A percentile compares a stretch with the other conserved stretches of the same genome.
phyloP scores from a whole-genome alignment of 345 rosid genomes.

The Pugionium cornutum region DNA sequence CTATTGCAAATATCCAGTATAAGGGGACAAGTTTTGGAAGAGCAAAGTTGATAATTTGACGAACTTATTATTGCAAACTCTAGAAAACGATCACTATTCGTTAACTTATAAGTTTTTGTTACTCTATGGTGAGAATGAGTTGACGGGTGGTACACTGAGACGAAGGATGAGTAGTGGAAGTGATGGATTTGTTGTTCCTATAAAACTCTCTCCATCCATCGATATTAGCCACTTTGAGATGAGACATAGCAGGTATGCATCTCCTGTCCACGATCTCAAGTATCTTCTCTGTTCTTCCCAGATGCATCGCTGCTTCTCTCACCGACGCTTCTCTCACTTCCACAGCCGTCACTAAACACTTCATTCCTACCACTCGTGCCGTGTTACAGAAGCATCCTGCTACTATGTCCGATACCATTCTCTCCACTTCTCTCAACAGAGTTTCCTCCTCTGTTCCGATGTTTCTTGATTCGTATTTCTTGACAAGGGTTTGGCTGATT shows the following conservation, averaged over 20 bases:
- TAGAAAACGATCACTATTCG: too few species aligned
- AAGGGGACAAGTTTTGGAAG: too few species aligned
- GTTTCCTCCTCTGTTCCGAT: conserved; percentile 23
- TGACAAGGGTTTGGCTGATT: conserved; percentile 60
- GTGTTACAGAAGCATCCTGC: conserved; percentile 79
- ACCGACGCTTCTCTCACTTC: conserved; percentile 58
- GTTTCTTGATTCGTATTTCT: conserved; percentile 35
- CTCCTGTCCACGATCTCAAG: conserved; percentile 54
- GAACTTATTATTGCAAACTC: too few species aligned
- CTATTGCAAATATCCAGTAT: too few species aligned
- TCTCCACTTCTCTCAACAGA: conserved; percentile 49
- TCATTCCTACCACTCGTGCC: conserved; percentile 44
- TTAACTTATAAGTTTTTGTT: background rate
- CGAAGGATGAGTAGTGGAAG: conserved; percentile 20
- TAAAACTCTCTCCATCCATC: conserved; percentile 60
- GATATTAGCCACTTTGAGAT: conserved; percentile 48
- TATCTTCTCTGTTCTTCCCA: conserved; percentile 58
- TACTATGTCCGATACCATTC: conserved; percentile 62
- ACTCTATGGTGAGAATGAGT: conserved; percentile 22
- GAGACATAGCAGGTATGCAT: conserved; percentile 42
- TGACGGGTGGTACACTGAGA: conserved; percentile 22
- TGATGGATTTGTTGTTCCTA: background rate
- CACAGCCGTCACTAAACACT: conserved; percentile 58
- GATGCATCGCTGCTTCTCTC: conserved; percentile 52
- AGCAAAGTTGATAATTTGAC: too few species aligned